Percentiles rank a stretch among this genome's conserved stretches.
These are phyloP conservation scores for Claviceps pazoutovae DNA, from an alignment of 2,329 filamentous ascomycete genomes.

Conservation along the genomic window DNA sequence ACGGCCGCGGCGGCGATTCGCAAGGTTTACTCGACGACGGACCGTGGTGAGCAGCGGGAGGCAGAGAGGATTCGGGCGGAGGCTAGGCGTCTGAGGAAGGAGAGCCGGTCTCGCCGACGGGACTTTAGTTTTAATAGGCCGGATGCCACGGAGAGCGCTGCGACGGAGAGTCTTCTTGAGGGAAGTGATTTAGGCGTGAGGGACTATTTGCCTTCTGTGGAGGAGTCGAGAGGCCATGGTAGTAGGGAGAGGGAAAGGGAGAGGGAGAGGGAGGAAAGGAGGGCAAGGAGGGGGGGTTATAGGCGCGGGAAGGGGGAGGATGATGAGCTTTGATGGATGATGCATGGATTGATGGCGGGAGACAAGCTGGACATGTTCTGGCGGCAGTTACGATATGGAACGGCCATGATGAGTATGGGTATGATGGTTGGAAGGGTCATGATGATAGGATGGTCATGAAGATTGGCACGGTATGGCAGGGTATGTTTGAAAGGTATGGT, in stretches of 20 bases:
- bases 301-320: slow-evolving; percentile 21
- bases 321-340: slow-evolving; percentile 7
- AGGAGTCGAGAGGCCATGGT: slow-evolving; percentile 28
- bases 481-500: no score
- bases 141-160: slow-evolving; percentile 18
- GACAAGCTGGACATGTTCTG: no score
- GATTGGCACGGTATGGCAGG: no score
- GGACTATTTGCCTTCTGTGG: slow-evolving; percentile 42
- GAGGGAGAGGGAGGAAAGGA: slow-evolving; percentile 20
- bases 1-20: slow-evolving; percentile 27
- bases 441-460: no score
- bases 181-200: slow-evolving; percentile 41
- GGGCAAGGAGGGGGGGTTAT: slow-evolving; percentile 21
- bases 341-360: neutral
- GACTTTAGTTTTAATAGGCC: slow-evolving; percentile 42
- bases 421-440: no score
- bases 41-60: slow-evolving; percentile 38
- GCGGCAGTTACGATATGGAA: no score
- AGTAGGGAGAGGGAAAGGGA: slow-evolving; percentile 10
- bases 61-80: slow-evolving; percentile 42
- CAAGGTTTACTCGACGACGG: slow-evolving; percentile 48
- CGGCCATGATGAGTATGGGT: no score
- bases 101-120: slow-evolving; percentile 31
- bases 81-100: slow-evolving; percentile 39
- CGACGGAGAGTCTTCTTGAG: slow-evolving; percentile 18